Evolutionary conservation across 352 stramenopile species (phyloP).

Genomic region (Globisporangium parvum): DNA sequence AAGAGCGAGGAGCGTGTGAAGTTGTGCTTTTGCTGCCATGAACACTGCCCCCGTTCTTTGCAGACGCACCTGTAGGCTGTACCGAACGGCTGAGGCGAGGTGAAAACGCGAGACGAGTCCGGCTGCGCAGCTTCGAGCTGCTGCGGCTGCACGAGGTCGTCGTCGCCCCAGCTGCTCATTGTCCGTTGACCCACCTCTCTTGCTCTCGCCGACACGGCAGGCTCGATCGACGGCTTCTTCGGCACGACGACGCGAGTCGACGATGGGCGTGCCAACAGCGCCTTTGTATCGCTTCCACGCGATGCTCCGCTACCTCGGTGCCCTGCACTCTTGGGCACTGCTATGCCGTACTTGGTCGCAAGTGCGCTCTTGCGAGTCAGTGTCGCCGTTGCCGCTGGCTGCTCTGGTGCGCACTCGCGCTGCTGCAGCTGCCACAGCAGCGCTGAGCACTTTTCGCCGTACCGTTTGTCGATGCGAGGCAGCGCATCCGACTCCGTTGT

Average conservation of each 20-base stretch:
- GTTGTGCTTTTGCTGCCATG: too few relatives aligned
- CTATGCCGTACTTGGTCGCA: slow-evolving; percentile 1
- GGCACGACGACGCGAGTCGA: slow-evolving; percentile 2
- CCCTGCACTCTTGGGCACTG: slow-evolving; percentile 7
- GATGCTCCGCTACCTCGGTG: background rate
- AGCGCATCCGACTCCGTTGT: slow-evolving; percentile 2
- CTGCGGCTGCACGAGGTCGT: background rate
- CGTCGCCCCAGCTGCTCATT: background rate
- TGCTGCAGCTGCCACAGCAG: slow-evolving; percentile 4
- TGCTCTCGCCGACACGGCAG: background rate
- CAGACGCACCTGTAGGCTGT: background rate
- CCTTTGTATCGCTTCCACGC: background rate
- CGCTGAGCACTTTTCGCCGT: slow-evolving; percentile 9
- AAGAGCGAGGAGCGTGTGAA: background rate
- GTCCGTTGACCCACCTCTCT: background rate
- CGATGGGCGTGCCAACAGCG: slow-evolving; percentile 4
- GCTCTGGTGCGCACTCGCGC: slow-evolving; percentile 1
- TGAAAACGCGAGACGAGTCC: slow-evolving; percentile 1
- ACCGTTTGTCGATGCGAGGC: slow-evolving; percentile 10
- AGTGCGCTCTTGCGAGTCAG: background rate
- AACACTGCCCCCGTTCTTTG: background rate
- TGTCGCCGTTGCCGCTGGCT: background rate
- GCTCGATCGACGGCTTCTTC: background rate
- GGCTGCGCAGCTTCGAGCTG: slow-evolving; percentile 4
- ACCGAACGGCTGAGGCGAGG: background rate